Percentiles rank a stretch among this genome's conserved stretches.
Conservation (phyloP, 768 basidiomycete genomes). For the Rhodosporidiobolus sp. region DNA sequence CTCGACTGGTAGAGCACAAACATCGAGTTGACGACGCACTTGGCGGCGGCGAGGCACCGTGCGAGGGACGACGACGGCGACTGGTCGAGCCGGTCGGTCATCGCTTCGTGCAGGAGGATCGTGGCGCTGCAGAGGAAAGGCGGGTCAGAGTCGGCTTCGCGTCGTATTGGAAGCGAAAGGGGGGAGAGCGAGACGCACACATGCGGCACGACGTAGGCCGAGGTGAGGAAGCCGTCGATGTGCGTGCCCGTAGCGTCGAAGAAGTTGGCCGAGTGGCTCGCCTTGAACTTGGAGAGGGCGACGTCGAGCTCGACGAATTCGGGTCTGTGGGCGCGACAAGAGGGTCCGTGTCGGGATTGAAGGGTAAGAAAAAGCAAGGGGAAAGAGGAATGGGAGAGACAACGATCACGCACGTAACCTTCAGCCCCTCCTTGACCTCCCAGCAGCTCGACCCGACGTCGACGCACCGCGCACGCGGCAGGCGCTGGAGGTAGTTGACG, state of each 20-base stretch:
- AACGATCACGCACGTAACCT: not conserved
- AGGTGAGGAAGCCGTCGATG: constrained; percentile 32
- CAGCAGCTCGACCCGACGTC: not conserved
- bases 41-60: constrained; percentile 26
- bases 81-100: constrained; percentile 28
- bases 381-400: not conserved
- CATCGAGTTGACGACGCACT: constrained; percentile 37
- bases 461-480: constrained; percentile 13
- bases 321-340: not conserved
- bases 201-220: constrained; percentile 35
- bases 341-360: no score
- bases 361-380: no score
- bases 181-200: constrained; percentile 14
- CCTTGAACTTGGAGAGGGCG: constrained; percentile 31
- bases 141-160: not conserved
- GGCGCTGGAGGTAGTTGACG: constrained; percentile 32
- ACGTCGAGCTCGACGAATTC: constrained; percentile 36
- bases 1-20: constrained; percentile 22
- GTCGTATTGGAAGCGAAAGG: no score
- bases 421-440: constrained; percentile 6
- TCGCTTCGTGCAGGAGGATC: constrained; percentile 36
- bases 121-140: constrained; percentile 19
- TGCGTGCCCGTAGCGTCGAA: constrained; percentile 12
- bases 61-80: constrained; percentile 23
- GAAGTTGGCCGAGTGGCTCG: constrained; percentile 25